Evolutionary conservation across 306 rosid species (phyloP).

Genomic region (Prosopis cineraria): DNA sequence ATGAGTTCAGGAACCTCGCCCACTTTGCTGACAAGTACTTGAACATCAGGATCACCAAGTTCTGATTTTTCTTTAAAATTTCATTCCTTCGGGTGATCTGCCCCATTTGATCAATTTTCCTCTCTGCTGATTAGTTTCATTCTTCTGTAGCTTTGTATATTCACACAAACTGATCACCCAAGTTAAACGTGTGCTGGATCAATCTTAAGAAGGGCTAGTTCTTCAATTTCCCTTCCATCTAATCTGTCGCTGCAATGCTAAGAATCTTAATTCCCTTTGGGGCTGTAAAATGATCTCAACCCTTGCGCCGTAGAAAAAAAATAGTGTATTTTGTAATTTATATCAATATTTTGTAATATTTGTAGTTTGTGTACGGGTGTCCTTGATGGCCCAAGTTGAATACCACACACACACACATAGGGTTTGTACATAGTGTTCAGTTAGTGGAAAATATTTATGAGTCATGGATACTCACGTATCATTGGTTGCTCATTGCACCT

Average conservation of each 20-base stretch:
- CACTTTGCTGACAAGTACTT: conserved; percentile 44
- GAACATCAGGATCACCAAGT: conserved; percentile 26
- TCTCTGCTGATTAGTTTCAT: neutral
- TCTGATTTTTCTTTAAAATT: neutral
- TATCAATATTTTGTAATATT: no score
- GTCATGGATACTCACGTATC: no score
- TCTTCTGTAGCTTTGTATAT: neutral
- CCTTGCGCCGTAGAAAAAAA: no score
- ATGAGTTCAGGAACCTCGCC: conserved; percentile 37
- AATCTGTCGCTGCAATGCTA: neutral
- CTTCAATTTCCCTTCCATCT: neutral
- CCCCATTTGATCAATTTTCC: neutral
- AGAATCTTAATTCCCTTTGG: neutral
- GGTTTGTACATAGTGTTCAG: no score
- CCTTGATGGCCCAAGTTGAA: no score
- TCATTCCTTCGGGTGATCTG: neutral
- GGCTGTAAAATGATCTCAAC: no score
- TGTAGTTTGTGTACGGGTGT: no score
- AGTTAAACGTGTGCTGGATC: neutral
- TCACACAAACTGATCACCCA: neutral
- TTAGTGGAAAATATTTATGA: no score
- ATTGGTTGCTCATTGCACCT: no score
- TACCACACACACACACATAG: no score
- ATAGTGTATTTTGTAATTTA: no score
- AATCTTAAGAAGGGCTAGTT: neutral